Conservation (phyloP, 192 early-diverging fungal species). For the Gonapodya prolifera region DNA sequence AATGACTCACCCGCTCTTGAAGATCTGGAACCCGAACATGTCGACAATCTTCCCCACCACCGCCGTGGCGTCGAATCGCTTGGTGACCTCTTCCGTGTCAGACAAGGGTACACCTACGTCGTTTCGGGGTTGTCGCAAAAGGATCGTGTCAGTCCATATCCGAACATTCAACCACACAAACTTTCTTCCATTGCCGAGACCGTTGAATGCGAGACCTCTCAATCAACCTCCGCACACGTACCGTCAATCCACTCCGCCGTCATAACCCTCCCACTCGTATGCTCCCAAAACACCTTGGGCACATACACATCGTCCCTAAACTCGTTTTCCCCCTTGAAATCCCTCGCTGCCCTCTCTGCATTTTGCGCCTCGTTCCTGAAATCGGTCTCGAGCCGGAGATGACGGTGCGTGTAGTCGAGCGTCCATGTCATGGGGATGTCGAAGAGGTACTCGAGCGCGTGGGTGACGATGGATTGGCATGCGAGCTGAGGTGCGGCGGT, state of each 20-base stretch:
- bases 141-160: conserved; percentile 20
- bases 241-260: conserved; percentile 68
- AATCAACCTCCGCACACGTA: background rate
- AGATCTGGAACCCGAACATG: background rate
- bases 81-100: conserved; percentile 44
- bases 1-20: conserved; percentile 7
- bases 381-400: conserved; percentile 72
- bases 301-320: conserved; percentile 50
- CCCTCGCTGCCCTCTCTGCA: conserved; percentile 40
- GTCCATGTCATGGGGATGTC: conserved; percentile 73
- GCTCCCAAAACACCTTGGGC: conserved; percentile 61
- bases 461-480: conserved; percentile 38
- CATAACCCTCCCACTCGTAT: conserved; percentile 57
- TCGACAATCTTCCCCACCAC: background rate
- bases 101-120: too few species aligned
- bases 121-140: too few species aligned
- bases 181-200: conserved; percentile 30
- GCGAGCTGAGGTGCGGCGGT: too few species aligned
- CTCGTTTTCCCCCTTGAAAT: conserved; percentile 29
- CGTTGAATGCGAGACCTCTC: conserved; percentile 59
- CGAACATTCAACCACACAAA: conserved; percentile 16
- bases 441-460: conserved; percentile 60
- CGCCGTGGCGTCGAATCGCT: background rate
- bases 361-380: conserved; percentile 81
- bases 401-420: conserved; percentile 55